Base-by-base conservation (phyloP, 169 alveolate species). In the Eimeria acervulina region DNA sequence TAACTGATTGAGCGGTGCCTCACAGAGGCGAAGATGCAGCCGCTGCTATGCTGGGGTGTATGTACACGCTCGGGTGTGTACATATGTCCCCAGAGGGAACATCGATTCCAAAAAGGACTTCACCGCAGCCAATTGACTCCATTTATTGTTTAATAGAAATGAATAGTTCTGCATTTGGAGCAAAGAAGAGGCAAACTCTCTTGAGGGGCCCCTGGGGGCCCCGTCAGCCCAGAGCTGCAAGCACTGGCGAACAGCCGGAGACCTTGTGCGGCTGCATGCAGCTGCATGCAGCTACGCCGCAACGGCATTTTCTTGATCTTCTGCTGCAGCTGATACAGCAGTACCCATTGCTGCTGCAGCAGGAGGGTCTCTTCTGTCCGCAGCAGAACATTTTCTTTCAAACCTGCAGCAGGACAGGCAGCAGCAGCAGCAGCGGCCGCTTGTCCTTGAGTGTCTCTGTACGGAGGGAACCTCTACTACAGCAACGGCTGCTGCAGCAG, bases 261-360 rank as follows among this genome's bases (percentile, higher is more conserved):
- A 15, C 47, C 59, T 66, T 6, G 44, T 13, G 78, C n/a, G n/a
- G n/a, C 78, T 66, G 78, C 78, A 66, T 66, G 85, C 85, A 36
- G 33, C 85, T 74, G 85, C 85, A 74, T 74, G 85, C 85, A 74
- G 59, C 55, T 19, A 5, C 78, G 42, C 40, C 31, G 42, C 42
- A 61, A n/a, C 42, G n/a, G 44, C 0, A 31, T 66, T 26, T 8
- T 76, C 33, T 23, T 44, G 61, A 40, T 12, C 61, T 76, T 6
- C 55, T 76, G 61, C 59, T 76, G 88, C 55, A 21, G 63, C 88
- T 76, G 88, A 7, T 33, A 36, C n/a, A 74, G 85, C 19, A 7
- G 85, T 21, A 38, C 33, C 85, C 12, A 42, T 42, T 76, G 88
- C 61, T 76, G 63, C 88, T 76, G 63, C 88, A n/a, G 88, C 88